Conservation (phyloP, 2,329 filamentous ascomycete species). For the Calonectria fujianensis region DNA sequence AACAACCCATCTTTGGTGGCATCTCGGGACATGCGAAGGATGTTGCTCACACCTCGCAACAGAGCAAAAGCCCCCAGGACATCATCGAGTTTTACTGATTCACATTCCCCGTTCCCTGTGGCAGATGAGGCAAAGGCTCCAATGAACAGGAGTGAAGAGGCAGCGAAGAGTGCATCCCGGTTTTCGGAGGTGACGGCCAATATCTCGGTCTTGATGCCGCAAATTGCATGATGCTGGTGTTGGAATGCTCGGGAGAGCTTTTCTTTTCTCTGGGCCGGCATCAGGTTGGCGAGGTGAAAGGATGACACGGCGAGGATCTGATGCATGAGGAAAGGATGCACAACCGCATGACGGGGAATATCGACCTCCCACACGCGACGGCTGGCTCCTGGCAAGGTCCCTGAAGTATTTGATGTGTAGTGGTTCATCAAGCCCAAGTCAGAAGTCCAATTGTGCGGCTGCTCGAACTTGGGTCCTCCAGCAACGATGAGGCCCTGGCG, state of each 20-base stretch:
- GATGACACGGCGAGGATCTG: slow-evolving; percentile 36
- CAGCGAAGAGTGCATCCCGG: slow-evolving; percentile 36
- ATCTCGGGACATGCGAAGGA: background rate
- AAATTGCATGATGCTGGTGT: slow-evolving; percentile 36
- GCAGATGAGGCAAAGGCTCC: slow-evolving; percentile 22
- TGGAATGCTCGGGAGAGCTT: slow-evolving; percentile 29
- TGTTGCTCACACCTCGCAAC: background rate
- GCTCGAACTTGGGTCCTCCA: background rate
- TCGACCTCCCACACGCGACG: slow-evolving; percentile 24
- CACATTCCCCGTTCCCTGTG: background rate
- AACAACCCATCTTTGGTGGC: slow-evolving; percentile 9
- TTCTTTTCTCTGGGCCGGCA: background rate
- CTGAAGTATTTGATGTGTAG: slow-evolving; percentile 29
- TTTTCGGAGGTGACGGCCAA: slow-evolving; percentile 17
- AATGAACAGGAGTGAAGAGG: slow-evolving; percentile 34
- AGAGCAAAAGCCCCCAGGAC: slow-evolving; percentile 1
- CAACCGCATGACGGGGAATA: slow-evolving; percentile 21
- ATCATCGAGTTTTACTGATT: background rate
- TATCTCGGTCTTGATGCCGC: slow-evolving; percentile 27
- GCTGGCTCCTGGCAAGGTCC: slow-evolving; percentile 31
- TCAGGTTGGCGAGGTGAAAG: slow-evolving; percentile 35
- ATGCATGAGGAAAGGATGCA: slow-evolving; percentile 35
- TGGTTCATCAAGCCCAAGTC: slow-evolving; percentile 37
- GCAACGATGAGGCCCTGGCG: background rate
- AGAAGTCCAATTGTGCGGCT: slow-evolving; percentile 6